Percentiles rank a stretch among this genome's conserved stretches.
These are phyloP conservation scores for Suillus americanus DNA, from an alignment of 768 basidiomycete species.

Conservation along the genomic window DNA sequence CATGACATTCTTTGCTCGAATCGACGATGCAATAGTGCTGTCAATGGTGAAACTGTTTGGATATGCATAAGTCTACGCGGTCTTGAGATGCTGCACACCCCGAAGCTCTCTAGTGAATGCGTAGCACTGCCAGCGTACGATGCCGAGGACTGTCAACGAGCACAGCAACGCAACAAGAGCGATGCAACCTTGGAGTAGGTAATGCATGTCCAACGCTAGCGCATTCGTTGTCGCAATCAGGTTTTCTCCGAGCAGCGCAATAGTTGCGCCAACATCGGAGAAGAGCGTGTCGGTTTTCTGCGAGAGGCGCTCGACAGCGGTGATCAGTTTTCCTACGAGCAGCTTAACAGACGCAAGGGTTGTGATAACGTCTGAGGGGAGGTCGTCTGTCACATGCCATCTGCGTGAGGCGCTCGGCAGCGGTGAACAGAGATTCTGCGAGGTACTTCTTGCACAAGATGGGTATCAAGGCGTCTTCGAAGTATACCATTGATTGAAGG, in stretches of 20 bases:
- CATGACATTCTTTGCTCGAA: too few species aligned
- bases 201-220: not conserved
- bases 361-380: not conserved
- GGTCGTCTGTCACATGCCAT: not conserved
- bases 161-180: not conserved
- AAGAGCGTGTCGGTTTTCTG: not conserved
- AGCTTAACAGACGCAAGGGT: not conserved
- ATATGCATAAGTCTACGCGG: not conserved
- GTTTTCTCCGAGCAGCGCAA: not conserved
- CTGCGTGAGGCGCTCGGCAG: not conserved
- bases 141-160: not conserved
- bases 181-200: not conserved
- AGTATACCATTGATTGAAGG: not conserved
- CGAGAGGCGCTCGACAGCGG: not conserved
- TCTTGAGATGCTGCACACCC: not conserved
- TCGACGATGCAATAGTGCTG: too few species aligned
- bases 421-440: not conserved
- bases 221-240: not conserved
- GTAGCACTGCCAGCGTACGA: not conserved
- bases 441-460: not conserved
- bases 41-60: too few species aligned
- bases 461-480: not conserved
- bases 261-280: not conserved
- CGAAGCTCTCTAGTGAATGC: not conserved
- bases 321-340: not conserved